These are phyloP conservation scores for Neopestalotiopsis rosae DNA, from an alignment of 2,329 filamentous ascomycete genomes.

Conservation along the genomic window DNA sequence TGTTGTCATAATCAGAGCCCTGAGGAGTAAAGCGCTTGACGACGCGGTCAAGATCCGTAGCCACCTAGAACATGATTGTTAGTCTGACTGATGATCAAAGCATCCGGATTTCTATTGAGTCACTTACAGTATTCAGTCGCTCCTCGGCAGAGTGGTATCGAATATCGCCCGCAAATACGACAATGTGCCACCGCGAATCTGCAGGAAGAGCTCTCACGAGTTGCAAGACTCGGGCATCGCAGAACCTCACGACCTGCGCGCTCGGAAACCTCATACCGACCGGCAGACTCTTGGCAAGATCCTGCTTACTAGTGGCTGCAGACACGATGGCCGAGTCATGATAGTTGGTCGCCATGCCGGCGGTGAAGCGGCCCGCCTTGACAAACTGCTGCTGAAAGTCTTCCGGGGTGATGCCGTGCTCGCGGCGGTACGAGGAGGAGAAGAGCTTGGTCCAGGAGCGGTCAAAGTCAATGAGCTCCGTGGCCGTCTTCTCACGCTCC, in stretches of 20 bases:
- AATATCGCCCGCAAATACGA: constrained; percentile 60
- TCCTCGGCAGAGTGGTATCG: constrained; percentile 39
- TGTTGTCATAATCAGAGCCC: constrained; percentile 51
- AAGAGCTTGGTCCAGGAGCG: constrained; percentile 59
- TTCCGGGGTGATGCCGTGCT: constrained; percentile 47
- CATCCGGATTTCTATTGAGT: not conserved
- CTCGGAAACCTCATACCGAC: constrained; percentile 64
- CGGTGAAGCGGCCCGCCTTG: constrained; percentile 62
- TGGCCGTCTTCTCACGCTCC: constrained; percentile 57
- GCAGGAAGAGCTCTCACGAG: constrained; percentile 56
- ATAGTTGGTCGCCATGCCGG: constrained; percentile 63
- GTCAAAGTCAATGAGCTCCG: constrained; percentile 67
- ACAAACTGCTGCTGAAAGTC: constrained; percentile 63
- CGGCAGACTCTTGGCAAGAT: constrained; percentile 45
- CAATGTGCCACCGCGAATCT: constrained; percentile 47
- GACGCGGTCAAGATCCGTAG: constrained; percentile 25
- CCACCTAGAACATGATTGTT: constrained; percentile 25
- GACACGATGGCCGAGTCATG: constrained; percentile 53
- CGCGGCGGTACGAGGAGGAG: constrained; percentile 43
- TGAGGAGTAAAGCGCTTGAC: constrained; percentile 48
- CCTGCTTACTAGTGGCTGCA: constrained; percentile 35
- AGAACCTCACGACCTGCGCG: constrained; percentile 63
- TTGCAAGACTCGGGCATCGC: constrained; percentile 63
- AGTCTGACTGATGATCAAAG: not conserved
- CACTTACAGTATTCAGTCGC: constrained; percentile 33